Evolutionary conservation across 331 rosid genomes (phyloP).

Genomic region (Phaseolus coccineus): DNA sequence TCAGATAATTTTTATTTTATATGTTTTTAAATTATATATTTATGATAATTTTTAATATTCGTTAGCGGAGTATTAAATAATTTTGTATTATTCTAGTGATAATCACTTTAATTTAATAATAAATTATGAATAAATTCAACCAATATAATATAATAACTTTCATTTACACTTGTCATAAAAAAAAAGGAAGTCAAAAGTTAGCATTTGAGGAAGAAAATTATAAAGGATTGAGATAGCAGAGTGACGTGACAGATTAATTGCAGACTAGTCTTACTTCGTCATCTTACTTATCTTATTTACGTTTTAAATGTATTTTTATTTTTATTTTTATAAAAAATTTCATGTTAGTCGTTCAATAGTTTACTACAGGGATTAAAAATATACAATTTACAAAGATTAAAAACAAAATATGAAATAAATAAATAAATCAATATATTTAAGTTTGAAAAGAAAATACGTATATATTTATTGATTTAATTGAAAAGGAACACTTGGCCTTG

Average conservation of each 20-base stretch:
- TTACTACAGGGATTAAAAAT: not conserved
- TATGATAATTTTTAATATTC: too few species aligned
- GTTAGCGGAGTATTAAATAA: too few species aligned
- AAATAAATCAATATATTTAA: not conserved
- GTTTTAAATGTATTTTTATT: not conserved
- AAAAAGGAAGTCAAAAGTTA: not conserved
- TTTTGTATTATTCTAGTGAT: too few species aligned
- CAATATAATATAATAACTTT: too few species aligned
- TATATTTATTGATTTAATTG: not conserved
- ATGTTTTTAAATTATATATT: too few species aligned
- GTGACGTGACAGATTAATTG: not conserved
- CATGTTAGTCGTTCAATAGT: too few species aligned
- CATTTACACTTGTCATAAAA: too few species aligned
- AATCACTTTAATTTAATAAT: too few species aligned
- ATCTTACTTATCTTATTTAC: not conserved
- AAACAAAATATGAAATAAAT: too few species aligned
- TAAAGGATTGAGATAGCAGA: not conserved
- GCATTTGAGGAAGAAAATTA: not conserved
- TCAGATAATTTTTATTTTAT: too few species aligned
- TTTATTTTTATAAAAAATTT: not conserved
- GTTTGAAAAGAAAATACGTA: too few species aligned
- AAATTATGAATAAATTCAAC: too few species aligned
- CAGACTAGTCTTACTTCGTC: not conserved
- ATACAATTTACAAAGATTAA: not conserved
- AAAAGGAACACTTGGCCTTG: not conserved